These are phyloP conservation scores for Leccinellum albellum DNA, from an alignment of 768 basidiomycete species.

Conservation along the genomic window DNA sequence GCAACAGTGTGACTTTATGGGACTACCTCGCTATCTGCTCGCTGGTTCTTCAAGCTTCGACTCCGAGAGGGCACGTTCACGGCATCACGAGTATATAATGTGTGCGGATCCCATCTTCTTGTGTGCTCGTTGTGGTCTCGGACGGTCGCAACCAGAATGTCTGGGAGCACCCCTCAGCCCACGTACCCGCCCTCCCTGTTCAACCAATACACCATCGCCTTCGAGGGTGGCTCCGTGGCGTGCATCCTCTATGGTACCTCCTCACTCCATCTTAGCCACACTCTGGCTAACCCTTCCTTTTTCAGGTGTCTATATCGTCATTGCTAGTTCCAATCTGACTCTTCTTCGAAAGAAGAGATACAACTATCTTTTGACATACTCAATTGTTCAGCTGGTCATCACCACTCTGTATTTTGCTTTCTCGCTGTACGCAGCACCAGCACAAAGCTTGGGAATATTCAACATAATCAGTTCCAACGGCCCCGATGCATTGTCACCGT, in stretches of 20 bases:
- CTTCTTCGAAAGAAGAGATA: constrained; percentile 17
- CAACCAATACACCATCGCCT: constrained; percentile 19
- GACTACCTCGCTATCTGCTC: not conserved
- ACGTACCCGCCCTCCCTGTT: constrained; percentile 9
- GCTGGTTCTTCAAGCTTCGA: not conserved
- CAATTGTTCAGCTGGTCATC: constrained; percentile 14
- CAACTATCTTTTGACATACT: constrained; percentile 9
- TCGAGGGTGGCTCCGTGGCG: constrained; percentile 20
- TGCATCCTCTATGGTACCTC: constrained; percentile 17
- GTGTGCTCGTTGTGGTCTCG: no score
- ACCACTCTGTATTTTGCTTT: constrained; percentile 19
- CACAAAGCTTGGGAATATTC: constrained; percentile 11
- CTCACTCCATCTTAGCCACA: no score
- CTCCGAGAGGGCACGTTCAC: constrained; percentile 1
- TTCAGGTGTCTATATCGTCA: constrained; percentile 14
- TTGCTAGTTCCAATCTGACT: constrained; percentile 9
- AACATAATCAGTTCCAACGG: constrained; percentile 1
- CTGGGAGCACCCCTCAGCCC: constrained; percentile 5
- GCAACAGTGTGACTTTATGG: not conserved
- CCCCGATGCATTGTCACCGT: constrained; percentile 13
- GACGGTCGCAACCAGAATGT: constrained; percentile 9
- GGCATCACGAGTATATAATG: constrained; percentile 10
- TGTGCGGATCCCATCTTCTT: not conserved
- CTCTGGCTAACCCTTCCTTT: not conserved
- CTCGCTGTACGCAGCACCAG: constrained; percentile 17